A percentile compares a stretch with the other conserved stretches of the same genome.
phyloP scores from a whole-genome alignment of 2,329 filamentous ascomycete species.

The Penicillium hordei region DNA sequence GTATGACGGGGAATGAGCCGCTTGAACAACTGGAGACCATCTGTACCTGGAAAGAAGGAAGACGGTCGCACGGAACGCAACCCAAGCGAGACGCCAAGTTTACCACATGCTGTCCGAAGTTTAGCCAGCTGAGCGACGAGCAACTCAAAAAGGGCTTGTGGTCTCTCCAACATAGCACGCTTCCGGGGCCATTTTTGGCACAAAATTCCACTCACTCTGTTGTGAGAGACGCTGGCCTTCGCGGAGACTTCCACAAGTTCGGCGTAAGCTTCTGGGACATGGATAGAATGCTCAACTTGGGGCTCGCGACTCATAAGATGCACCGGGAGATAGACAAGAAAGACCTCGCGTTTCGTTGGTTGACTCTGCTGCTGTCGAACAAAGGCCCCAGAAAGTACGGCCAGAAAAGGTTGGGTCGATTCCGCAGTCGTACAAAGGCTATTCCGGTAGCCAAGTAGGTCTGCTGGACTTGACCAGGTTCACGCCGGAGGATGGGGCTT shows the following conservation, averaged over 20 bases:
- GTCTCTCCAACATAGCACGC: not conserved
- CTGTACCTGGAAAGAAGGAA: not conserved
- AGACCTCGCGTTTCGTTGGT: not conserved
- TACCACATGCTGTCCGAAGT: not conserved
- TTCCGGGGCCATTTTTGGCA: not conserved
- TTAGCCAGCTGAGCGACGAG: fast-evolving
- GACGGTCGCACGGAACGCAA: fast-evolving
- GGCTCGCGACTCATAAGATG: not conserved
- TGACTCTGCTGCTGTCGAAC: not conserved
- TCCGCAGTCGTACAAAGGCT: not conserved
- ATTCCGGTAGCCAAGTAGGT: not conserved
- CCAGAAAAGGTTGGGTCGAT: not conserved
- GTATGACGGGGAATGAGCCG: not conserved
- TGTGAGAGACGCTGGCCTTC: not conserved
- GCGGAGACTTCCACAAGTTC: not conserved
- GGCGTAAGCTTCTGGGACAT: not conserved
- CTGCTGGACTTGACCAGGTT: not conserved
- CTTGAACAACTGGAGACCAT: not conserved
- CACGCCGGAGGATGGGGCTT: not conserved
- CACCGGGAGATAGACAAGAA: not conserved
- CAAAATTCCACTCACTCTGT: not conserved
- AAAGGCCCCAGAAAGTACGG: too few relatives aligned
- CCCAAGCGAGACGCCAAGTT: not conserved
- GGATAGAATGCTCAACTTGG: fast-evolving
- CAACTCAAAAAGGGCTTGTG: fast-evolving